These are phyloP conservation scores for Capsicum pubescens DNA, from an alignment of 257 asterid genomes.

Conservation along the genomic window DNA sequence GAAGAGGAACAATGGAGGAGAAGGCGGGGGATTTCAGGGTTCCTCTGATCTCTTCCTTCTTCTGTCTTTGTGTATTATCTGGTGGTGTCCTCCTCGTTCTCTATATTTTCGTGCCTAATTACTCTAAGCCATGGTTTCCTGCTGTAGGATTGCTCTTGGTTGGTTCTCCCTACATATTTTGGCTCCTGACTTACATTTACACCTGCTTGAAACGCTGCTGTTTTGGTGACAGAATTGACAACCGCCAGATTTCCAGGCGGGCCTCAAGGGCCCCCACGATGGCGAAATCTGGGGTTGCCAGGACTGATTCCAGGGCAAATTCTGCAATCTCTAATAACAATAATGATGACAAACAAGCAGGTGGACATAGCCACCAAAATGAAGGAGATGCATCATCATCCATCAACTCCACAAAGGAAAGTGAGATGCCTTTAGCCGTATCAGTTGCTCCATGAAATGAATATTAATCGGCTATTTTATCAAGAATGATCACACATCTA, in stretches of 20 bases:
- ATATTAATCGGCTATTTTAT: not conserved
- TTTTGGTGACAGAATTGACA: not conserved
- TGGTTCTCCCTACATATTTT: slow-evolving; percentile 46
- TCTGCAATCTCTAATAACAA: not conserved
- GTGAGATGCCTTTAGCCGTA: slow-evolving; percentile 41
- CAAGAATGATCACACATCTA: not conserved
- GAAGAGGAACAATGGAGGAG: slow-evolving; percentile 43
- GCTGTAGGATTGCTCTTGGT: slow-evolving; percentile 41
- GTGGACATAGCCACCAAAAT: not conserved
- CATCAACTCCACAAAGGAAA: slow-evolving; percentile 35
- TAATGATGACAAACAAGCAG: not conserved
- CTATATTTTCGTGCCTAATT: slow-evolving; percentile 36
- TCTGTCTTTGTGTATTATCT: slow-evolving; percentile 36
- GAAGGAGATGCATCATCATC: slow-evolving; percentile 32
- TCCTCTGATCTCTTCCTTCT: slow-evolving; percentile 42
- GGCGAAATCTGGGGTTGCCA: slow-evolving; percentile 21
- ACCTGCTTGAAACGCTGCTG: slow-evolving; percentile 36
- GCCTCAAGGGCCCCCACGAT: slow-evolving; percentile 4
- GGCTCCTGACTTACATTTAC: slow-evolving; percentile 45
- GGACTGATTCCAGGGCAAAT: slow-evolving; percentile 15
- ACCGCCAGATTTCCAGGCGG: slow-evolving; percentile 27
- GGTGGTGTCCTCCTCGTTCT: slow-evolving; percentile 50
- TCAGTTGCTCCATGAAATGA: slow-evolving; percentile 23
- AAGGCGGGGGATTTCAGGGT: slow-evolving; percentile 46
- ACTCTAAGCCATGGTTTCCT: slow-evolving; percentile 45